A percentile compares a stretch with the other conserved stretches of the same genome.
Evolutionary conservation across 202 grass and related monocot genomes (phyloP).

Genomic region (Cymbopogon flexuosus): DNA sequence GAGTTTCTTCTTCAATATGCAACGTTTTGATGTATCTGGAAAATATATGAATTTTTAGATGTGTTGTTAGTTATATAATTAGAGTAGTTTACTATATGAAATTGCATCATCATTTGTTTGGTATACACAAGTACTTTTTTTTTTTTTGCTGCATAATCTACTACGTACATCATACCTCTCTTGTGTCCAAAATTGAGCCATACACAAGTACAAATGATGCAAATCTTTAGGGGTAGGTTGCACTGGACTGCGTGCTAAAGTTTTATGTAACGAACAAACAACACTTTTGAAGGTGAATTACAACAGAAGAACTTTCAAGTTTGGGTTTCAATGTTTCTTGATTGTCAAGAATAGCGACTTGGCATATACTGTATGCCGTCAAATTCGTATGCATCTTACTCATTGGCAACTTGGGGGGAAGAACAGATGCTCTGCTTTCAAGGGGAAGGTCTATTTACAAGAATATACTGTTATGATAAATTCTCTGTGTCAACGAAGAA

Average conservation of each 20-base stretch:
- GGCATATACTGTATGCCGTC: background rate
- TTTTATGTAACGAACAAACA: background rate
- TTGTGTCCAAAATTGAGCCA: background rate
- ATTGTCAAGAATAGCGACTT: background rate
- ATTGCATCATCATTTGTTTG: background rate
- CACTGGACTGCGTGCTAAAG: background rate
- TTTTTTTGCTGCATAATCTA: background rate
- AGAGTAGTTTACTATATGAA: background rate
- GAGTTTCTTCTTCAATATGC: background rate
- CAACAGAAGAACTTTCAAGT: background rate
- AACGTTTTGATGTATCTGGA: background rate
- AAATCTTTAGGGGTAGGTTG: background rate
- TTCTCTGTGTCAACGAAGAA: slow-evolving; percentile 1
- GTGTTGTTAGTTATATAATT: background rate
- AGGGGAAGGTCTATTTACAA: background rate
- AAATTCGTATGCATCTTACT: background rate
- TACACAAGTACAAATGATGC: background rate
- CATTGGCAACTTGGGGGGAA: background rate
- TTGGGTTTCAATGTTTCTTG: too few relatives aligned
- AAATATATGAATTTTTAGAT: background rate
- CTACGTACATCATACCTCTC: background rate
- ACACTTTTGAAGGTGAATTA: background rate
- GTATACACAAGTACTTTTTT: background rate
- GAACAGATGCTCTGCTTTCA: slow-evolving; percentile 26
- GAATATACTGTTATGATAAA: background rate